Evolutionary conservation across 768 basidiomycete genomes (phyloP), one percentile per base, ranked within the genome.

Genomic region (Astraeus odoratus): DNA sequence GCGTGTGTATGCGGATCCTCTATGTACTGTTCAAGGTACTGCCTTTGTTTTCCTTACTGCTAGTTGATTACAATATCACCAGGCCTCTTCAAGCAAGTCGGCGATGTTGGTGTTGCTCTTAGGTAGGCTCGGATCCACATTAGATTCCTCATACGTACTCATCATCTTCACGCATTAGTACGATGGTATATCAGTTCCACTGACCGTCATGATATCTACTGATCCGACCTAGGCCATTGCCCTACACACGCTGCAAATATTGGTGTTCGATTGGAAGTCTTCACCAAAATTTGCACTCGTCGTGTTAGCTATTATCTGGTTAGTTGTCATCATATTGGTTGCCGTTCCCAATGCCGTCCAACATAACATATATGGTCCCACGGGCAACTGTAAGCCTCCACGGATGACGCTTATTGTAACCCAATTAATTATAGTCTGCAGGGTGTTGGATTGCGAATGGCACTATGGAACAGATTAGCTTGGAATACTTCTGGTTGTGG

Each of bases 401-500:
- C 26, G 23, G 13, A 13, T 15, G 15, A 1, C 9, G 8, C 23
- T 39, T 39, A 23, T 39, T 6, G n/a, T 13, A 25, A 5, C n/a
- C 10, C 30, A 23, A 10, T 39, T 31, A 23, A 35, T 20, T 30
- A 15, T 42, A 20, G n/a, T 27, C 18, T n/a, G 4, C 49, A 75
- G 75, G 75, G 77, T 77, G 77, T 50, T 78, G 77, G 76, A 76
- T 78, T 33, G 46, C 51, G 3, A 30, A 53, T 3, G 46, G 58
- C 0, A 73, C 61, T 49, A 47, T 46, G 12, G 68, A 75, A 47
- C 64, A 64, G 38, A 70, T 76, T 10, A 66, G 66, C 8, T 64
- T 75, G 3, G 76, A 76, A 46, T 78, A 76, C 46, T 43, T 73
- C n/a, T 77, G 74, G 73, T 58, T 76, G 33, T 79, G 77, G 76